These are phyloP conservation scores for Lignosus rhinocerotis DNA, from an alignment of 1,284 basidiomycete species.

Conservation along the genomic window DNA sequence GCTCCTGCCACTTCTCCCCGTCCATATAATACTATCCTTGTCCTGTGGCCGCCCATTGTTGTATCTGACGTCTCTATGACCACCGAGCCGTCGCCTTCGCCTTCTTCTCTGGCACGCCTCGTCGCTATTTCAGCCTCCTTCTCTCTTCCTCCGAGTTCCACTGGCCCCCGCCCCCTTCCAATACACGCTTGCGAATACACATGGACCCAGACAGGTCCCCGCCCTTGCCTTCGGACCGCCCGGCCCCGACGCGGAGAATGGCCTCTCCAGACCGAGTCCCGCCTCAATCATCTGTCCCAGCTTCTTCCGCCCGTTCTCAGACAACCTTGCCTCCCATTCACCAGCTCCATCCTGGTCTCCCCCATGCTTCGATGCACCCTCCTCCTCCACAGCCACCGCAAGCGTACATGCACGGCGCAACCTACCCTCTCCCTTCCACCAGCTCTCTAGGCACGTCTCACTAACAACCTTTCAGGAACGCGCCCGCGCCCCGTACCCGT, in stretches of 20 bases:
- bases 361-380: constrained; percentile 33
- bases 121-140: constrained; percentile 24
- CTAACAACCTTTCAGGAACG: not conserved
- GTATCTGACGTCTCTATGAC: constrained; percentile 28
- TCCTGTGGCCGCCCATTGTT: constrained; percentile 24
- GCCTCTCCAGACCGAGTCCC: constrained; percentile 21
- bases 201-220: constrained; percentile 27
- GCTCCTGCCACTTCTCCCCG: constrained; percentile 11
- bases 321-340: constrained; percentile 62
- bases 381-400: constrained; percentile 7
- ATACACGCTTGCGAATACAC: not conserved
- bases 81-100: constrained; percentile 26
- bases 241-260: constrained; percentile 18
- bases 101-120: constrained; percentile 21
- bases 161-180: not conserved
- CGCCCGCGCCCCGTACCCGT: not conserved
- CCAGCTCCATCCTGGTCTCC: constrained; percentile 61
- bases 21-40: constrained; percentile 10
- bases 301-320: constrained; percentile 13
- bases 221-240: constrained; percentile 20
- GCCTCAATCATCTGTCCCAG: constrained; percentile 9
- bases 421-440: constrained; percentile 25
- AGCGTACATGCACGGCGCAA: constrained; percentile 18
- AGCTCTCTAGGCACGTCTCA: constrained; percentile 24
- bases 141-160: constrained; percentile 15